Evolutionary conservation across 2,329 filamentous ascomycete genomes (phyloP).

Genomic region (Beauveria varroae): DNA sequence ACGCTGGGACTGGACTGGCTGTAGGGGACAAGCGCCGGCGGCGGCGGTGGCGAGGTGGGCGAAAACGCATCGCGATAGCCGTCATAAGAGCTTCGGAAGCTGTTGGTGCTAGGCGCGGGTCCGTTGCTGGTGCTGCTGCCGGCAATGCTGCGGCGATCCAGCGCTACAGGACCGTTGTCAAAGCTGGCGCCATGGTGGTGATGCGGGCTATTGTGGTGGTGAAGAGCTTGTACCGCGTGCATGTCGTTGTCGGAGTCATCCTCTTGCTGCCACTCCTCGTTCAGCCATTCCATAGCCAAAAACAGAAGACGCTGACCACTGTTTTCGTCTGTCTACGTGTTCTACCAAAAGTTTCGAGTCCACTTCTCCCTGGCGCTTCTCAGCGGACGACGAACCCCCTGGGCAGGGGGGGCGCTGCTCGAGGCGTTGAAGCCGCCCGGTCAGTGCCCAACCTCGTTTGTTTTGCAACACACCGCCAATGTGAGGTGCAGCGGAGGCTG

Average conservation of each 20-base stretch:
- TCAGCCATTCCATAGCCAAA: conserved; percentile 11
- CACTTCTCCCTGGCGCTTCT: not conserved
- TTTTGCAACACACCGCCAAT: conserved; percentile 9
- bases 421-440: not conserved
- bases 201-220: not conserved
- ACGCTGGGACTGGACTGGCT: conserved; percentile 12
- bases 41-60: not conserved
- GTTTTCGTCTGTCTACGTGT: conserved; percentile 1
- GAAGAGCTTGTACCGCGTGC: conserved; percentile 7
- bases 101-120: not conserved
- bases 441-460: conserved; percentile 10
- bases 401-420: not conserved
- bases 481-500: not conserved
- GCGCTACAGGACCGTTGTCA: not conserved
- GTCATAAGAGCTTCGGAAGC: conserved; percentile 5
- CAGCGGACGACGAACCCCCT: not conserved
- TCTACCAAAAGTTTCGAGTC: not conserved
- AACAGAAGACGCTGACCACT: not conserved
- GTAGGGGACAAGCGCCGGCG: not conserved
- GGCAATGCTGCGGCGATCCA: conserved; percentile 10
- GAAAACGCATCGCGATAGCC: not conserved
- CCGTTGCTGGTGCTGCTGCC: conserved; percentile 5
- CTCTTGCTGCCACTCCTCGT: conserved; percentile 10
- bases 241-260: conserved; percentile 11
- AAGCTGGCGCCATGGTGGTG: not conserved